Evolutionary conservation across 306 rosid genomes (phyloP).

Genomic region (Medicago arabica): DNA sequence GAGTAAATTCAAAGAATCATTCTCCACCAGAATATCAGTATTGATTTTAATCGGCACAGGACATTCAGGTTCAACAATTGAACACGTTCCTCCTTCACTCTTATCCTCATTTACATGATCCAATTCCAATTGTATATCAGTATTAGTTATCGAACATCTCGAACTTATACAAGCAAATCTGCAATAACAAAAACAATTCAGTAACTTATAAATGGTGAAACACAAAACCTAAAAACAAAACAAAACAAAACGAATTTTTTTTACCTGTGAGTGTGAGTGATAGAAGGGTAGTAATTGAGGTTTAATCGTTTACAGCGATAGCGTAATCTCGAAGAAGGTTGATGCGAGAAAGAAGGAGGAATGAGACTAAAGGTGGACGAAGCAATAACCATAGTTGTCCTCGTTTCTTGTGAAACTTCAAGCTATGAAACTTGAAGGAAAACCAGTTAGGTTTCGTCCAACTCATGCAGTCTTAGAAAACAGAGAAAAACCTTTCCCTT

Average conservation of each 20-base stretch:
- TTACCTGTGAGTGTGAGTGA: conserved; percentile 58
- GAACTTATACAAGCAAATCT: conserved; percentile 62
- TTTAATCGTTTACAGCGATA: conserved; percentile 66
- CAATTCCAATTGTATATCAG: conserved; percentile 63
- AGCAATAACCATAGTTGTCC: conserved; percentile 64
- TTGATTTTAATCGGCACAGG: conserved; percentile 64
- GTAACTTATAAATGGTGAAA: neutral
- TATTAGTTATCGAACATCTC: conserved; percentile 74
- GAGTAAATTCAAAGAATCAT: conserved; percentile 69
- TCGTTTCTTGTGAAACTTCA: conserved; percentile 53
- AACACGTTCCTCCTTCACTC: conserved; percentile 56
- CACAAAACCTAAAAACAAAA: neutral
- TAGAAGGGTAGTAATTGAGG: conserved; percentile 36
- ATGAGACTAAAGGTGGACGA: conserved; percentile 53
- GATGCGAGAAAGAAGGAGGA: conserved; percentile 45
- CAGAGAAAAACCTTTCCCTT: conserved; percentile 3
- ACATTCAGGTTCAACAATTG: conserved; percentile 59
- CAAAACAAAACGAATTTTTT: no score
- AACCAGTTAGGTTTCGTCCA: conserved; percentile 52
- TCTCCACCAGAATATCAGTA: conserved; percentile 65
- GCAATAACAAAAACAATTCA: neutral
- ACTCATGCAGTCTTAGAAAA: conserved; percentile 79
- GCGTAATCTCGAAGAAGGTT: conserved; percentile 58
- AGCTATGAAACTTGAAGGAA: conserved; percentile 75
- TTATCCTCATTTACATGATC: conserved; percentile 58